A percentile compares a stretch with the other conserved stretches of the same genome.
phyloP scores from a whole-genome alignment of 2,329 filamentous ascomycete genomes.

The Aspergillus fructus region DNA sequence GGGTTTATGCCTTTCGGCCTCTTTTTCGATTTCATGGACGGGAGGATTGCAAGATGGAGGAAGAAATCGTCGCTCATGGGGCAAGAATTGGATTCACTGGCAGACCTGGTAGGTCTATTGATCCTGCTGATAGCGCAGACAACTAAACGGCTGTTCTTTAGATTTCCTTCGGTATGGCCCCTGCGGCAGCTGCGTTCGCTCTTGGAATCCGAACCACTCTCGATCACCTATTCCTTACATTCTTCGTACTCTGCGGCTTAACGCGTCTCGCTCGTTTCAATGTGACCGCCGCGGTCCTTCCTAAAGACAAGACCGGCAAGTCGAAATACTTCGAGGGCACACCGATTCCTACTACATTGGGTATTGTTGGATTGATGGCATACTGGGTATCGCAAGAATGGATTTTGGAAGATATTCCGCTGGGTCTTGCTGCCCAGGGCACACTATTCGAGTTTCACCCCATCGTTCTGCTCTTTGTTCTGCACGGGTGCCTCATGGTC shows the following conservation, averaged over 20 bases:
- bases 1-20: conserved; percentile 86
- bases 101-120: conserved; percentile 71
- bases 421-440: conserved; percentile 68
- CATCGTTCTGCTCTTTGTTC: conserved; percentile 72
- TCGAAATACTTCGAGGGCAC: conserved; percentile 96
- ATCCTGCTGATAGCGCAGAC: conserved; percentile 2
- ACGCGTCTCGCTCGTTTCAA: conserved; percentile 96
- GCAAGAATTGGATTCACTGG: conserved; percentile 92
- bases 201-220: conserved; percentile 80
- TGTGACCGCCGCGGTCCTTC: conserved; percentile 83
- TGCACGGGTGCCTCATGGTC: conserved; percentile 93
- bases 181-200: conserved; percentile 82
- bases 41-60: conserved; percentile 92
- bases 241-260: conserved; percentile 93
- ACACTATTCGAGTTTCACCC: conserved; percentile 81
- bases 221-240: conserved; percentile 76
- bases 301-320: conserved; percentile 90
- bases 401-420: conserved; percentile 75
- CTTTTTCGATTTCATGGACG: conserved; percentile 98
- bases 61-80: conserved; percentile 98
- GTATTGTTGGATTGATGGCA: conserved; percentile 78
- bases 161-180: conserved; percentile 94
- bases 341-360: conserved; percentile 87
- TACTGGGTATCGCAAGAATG: conserved; percentile 83
- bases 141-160: conserved; percentile 37